Evolutionary conservation across 345 rosid genomes (phyloP).

Genomic region (Ailanthus altissimus): DNA sequence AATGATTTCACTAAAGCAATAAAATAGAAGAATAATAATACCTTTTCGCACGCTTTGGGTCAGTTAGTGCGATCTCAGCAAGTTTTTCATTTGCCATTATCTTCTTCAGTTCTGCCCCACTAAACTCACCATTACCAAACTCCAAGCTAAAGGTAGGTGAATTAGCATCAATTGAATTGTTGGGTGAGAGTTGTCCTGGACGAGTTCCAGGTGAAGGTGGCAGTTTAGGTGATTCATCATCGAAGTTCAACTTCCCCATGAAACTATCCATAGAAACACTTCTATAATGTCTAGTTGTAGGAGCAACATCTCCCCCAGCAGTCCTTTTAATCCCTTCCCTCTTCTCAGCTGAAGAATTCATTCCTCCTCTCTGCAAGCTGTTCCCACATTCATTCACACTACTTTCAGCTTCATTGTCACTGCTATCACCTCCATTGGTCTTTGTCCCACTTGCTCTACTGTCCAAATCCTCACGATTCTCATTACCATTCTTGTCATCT

Average conservation of each 20-base stretch:
- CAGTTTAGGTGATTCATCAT: slow-evolving; percentile 72
- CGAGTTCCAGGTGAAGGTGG: slow-evolving; percentile 77
- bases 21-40: slow-evolving; percentile 16
- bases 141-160: slow-evolving; percentile 70
- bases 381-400: slow-evolving; percentile 70
- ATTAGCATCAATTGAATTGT: slow-evolving; percentile 65
- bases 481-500: slow-evolving; percentile 66
- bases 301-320: slow-evolving; percentile 76
- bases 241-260: slow-evolving; percentile 74
- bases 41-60: slow-evolving; percentile 96
- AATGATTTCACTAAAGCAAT: not conserved
- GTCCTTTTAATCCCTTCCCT: slow-evolving; percentile 78
- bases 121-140: slow-evolving; percentile 89
- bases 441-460: slow-evolving; percentile 90
- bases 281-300: slow-evolving; percentile 72
- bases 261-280: slow-evolving; percentile 97
- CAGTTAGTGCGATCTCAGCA: slow-evolving; percentile 84
- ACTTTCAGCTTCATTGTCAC: slow-evolving; percentile 93
- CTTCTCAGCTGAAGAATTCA: slow-evolving; percentile 51
- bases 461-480: slow-evolving; percentile 81
- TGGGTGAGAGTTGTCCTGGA: slow-evolving; percentile 68
- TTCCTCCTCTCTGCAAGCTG: slow-evolving; percentile 39
- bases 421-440: slow-evolving; percentile 79
- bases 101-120: slow-evolving; percentile 79
- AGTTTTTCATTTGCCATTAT: slow-evolving; percentile 95